A percentile compares a stretch with the other conserved stretches of the same genome.
phyloP scores from a whole-genome alignment of 177 flowering plant species.

The Vitis hybrid region DNA sequence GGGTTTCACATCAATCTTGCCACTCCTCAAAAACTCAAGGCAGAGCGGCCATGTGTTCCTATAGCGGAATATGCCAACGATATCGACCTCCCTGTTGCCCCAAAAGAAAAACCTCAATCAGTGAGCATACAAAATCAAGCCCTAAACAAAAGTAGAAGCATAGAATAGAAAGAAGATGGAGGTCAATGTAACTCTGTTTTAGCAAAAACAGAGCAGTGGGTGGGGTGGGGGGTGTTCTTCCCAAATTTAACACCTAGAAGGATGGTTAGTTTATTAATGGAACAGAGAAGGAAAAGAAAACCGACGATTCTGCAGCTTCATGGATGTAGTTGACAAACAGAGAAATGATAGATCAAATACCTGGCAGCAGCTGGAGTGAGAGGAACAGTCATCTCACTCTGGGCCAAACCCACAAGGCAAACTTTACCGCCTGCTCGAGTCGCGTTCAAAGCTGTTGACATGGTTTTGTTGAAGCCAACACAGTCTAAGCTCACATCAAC shows the following conservation, averaged over 20 bases:
- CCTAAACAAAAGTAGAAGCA: background rate
- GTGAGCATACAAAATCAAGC: no score
- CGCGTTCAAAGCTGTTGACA: constrained; percentile 68
- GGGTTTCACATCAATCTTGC: constrained; percentile 36
- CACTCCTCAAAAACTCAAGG: constrained; percentile 27
- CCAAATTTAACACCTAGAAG: no score
- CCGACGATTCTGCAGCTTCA: no score
- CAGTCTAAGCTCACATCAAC: constrained; percentile 73
- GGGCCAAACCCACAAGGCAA: constrained; percentile 72
- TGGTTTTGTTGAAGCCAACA: constrained; percentile 70
- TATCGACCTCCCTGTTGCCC: constrained; percentile 31
- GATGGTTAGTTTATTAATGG: no score
- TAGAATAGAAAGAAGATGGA: no score
- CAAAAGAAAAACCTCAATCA: background rate
- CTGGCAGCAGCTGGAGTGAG: constrained; percentile 76
- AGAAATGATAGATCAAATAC: constrained; percentile 19
- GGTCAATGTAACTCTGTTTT: no score
- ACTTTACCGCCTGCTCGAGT: constrained; percentile 74
- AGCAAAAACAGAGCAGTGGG: no score
- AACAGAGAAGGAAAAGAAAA: no score
- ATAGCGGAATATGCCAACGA: constrained; percentile 32
- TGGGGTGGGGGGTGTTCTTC: no score
- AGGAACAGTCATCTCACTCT: constrained; percentile 59
- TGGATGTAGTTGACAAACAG: no score
- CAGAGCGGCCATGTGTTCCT: constrained; percentile 37